Percentiles rank a stretch among this genome's conserved stretches.
Evolutionary conservation across 1,139 yeast species (phyloP).

Genomic region (Protomyces pachydermus): DNA sequence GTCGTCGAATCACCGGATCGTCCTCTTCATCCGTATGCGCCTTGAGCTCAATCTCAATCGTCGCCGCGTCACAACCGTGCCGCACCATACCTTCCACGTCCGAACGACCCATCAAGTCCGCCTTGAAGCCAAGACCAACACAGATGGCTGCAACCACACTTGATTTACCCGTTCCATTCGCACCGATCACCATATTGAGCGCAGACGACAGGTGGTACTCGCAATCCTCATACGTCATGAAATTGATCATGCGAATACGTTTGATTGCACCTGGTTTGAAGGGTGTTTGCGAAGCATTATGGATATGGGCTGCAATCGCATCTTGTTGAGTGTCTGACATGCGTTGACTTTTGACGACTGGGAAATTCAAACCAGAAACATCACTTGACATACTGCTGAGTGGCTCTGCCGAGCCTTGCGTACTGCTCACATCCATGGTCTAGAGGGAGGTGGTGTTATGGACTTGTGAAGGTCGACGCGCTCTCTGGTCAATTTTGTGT

Average conservation of each 20-base stretch:
- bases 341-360: not conserved
- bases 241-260: constrained; percentile 62
- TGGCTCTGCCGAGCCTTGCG: not conserved
- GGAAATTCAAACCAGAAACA: not conserved
- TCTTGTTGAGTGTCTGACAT: not conserved
- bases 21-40: constrained; percentile 41
- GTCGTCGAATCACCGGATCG: constrained; percentile 45
- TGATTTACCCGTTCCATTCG: constrained; percentile 95
- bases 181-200: constrained; percentile 90
- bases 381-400: not conserved
- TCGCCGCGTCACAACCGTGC: constrained; percentile 56
- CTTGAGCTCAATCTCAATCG: constrained; percentile 62
- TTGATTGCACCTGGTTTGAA: constrained; percentile 59
- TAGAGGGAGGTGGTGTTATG: too few relatives aligned
- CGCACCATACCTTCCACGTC: constrained; percentile 65
- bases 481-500: not conserved
- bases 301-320: not conserved
- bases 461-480: too few relatives aligned
- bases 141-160: constrained; percentile 93
- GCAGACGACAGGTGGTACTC: constrained; percentile 78
- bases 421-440: not conserved
- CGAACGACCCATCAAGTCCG: constrained; percentile 75
- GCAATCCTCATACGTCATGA: constrained; percentile 75
- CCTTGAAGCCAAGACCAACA: constrained; percentile 77
- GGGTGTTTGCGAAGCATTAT: not conserved